These are phyloP conservation scores for Nidularia sp. DNA, from an alignment of 768 basidiomycete genomes.

Conservation along the genomic window DNA sequence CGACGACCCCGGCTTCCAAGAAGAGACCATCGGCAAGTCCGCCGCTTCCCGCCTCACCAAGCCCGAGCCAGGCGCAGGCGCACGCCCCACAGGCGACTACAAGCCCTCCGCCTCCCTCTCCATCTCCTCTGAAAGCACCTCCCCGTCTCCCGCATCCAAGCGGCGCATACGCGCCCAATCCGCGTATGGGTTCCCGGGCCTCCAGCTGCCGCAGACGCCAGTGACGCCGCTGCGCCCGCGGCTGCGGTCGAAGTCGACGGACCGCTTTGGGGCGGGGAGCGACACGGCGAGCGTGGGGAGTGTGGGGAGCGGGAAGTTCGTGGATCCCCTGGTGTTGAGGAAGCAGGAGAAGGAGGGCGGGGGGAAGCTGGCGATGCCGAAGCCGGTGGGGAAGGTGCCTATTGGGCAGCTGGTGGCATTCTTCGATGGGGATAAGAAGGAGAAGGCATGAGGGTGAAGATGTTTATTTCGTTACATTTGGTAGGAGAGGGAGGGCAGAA, in stretches of 20 bases:
- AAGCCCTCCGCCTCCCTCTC: constrained; percentile 6
- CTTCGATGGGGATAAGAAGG: constrained; percentile 58
- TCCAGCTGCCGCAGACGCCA: constrained; percentile 22
- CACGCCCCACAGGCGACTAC: constrained; percentile 16
- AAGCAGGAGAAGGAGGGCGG: constrained; percentile 52
- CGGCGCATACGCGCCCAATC: constrained; percentile 53
- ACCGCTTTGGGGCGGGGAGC: constrained; percentile 22
- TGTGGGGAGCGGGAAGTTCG: constrained; percentile 47
- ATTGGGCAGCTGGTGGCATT: constrained; percentile 81
- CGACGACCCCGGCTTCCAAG: constrained; percentile 39
- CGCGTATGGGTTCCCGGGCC: constrained; percentile 43
- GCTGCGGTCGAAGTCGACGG: constrained; percentile 36
- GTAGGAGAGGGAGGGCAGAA: too few relatives aligned
- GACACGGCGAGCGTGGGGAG: constrained; percentile 20
- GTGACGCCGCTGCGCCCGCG: constrained; percentile 28
- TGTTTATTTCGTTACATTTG: too few relatives aligned
- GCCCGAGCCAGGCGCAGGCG: background rate
- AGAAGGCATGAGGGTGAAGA: background rate
- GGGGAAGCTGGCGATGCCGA: constrained; percentile 40
- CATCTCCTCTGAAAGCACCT: background rate
- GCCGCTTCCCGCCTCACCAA: constrained; percentile 27
- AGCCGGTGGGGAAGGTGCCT: constrained; percentile 58
- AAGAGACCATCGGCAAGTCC: constrained; percentile 62
- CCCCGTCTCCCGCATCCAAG: constrained; percentile 14
- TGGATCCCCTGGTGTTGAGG: constrained; percentile 72